Conservation (phyloP, 768 basidiomycete genomes). For the Lyophyllum semitale region DNA sequence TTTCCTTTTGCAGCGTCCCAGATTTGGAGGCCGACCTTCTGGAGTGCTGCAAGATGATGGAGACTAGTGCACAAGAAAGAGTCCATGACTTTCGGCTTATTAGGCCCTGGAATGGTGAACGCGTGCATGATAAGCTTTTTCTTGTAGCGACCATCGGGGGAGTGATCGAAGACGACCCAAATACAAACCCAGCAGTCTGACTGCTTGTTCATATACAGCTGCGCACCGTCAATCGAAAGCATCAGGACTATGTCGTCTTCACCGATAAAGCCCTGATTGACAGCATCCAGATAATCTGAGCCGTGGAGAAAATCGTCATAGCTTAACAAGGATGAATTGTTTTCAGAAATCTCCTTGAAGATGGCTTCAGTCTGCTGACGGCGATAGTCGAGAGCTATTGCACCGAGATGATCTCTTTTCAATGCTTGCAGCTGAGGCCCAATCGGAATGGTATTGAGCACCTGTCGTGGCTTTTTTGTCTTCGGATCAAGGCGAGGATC, state of each 20-base stretch:
- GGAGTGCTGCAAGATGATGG: slow-evolving; percentile 18
- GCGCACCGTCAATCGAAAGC: slow-evolving; percentile 41
- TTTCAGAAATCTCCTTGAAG: neutral
- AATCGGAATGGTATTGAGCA: slow-evolving; percentile 40
- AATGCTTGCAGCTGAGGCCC: slow-evolving; percentile 45
- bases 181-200: slow-evolving; percentile 46
- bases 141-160: slow-evolving; percentile 31
- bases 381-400: slow-evolving; percentile 28
- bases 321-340: slow-evolving; percentile 19
- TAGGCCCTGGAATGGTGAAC: slow-evolving; percentile 34
- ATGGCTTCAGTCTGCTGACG: slow-evolving; percentile 8
- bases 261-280: slow-evolving; percentile 20
- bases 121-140: slow-evolving; percentile 32
- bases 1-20: slow-evolving; percentile 20
- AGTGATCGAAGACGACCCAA: slow-evolving; percentile 33
- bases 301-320: slow-evolving; percentile 35
- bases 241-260: slow-evolving; percentile 34
- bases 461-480: slow-evolving; percentile 18
- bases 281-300: slow-evolving; percentile 25
- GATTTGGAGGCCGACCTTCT: slow-evolving; percentile 17
- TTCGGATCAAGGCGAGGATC: slow-evolving; percentile 25
- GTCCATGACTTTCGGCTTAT: slow-evolving; percentile 37
- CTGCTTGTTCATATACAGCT: slow-evolving; percentile 41
- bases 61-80: slow-evolving; percentile 34
- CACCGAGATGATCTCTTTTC: slow-evolving; percentile 20